These are phyloP conservation scores for Calonectria naviculata DNA, from an alignment of 2,329 filamentous ascomycete species.

Conservation along the genomic window DNA sequence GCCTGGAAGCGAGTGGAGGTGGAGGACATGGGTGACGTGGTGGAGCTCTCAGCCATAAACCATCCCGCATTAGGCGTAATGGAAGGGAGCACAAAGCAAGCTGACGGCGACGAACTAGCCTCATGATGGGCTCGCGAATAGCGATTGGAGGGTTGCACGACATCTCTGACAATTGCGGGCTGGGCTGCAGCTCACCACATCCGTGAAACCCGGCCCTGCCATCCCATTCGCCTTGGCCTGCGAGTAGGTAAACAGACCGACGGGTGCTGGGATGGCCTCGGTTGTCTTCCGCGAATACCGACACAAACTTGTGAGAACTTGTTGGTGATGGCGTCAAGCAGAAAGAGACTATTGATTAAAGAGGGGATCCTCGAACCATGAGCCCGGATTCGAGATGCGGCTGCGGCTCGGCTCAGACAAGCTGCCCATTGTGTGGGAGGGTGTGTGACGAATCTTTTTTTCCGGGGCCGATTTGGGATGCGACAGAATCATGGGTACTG, in stretches of 20 bases:
- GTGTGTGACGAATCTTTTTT: neutral
- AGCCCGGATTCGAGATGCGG: constrained; percentile 23
- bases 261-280: constrained; percentile 22
- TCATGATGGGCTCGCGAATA: constrained; percentile 25
- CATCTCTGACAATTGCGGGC: constrained; percentile 38
- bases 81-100: constrained; percentile 29
- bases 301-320: neutral
- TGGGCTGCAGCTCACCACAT: constrained; percentile 32
- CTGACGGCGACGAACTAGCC: constrained; percentile 36
- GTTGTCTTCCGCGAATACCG: constrained; percentile 6
- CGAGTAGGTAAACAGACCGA: constrained; percentile 21
- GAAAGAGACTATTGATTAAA: constrained; percentile 4
- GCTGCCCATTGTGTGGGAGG: constrained; percentile 6
- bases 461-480: neutral
- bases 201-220: constrained; percentile 22
- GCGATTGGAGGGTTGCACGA: constrained; percentile 36
- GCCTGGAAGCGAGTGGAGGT: constrained; percentile 23
- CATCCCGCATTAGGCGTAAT: constrained; percentile 37
- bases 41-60: constrained; percentile 35
- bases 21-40: constrained; percentile 34
- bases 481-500: constrained; percentile 4
- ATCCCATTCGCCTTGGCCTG: constrained; percentile 14
- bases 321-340: constrained; percentile 5
- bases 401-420: constrained; percentile 34
- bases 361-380: constrained; percentile 8